Evolutionary conservation across 306 rosid genomes (phyloP).

Genomic region (Lupinus albus): DNA sequence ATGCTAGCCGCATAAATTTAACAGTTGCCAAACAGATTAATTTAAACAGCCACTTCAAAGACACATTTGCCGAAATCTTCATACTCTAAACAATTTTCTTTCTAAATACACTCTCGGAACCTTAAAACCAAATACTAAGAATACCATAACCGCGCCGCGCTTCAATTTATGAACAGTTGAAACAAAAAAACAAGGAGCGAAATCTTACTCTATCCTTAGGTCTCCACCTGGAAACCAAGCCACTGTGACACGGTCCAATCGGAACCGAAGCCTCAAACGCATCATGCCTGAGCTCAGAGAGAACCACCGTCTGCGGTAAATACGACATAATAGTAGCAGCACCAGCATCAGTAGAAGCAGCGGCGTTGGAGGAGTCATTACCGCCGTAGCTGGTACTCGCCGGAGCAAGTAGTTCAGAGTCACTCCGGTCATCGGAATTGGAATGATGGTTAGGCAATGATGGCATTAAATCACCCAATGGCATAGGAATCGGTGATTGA

Average conservation of each 20-base stretch:
- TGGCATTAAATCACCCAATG: too few species aligned
- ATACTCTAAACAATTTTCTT: too few species aligned
- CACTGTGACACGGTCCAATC: conserved; percentile 76
- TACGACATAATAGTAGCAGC: conserved; percentile 69
- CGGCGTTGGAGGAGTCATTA: conserved; percentile 59
- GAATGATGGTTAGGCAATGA: too few species aligned
- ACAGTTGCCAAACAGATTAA: too few species aligned
- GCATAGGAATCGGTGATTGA: too few species aligned
- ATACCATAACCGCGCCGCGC: too few species aligned
- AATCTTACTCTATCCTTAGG: conserved; percentile 83
- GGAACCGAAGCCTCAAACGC: conserved; percentile 76
- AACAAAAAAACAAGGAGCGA: background rate
- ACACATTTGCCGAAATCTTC: too few species aligned
- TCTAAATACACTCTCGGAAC: too few species aligned
- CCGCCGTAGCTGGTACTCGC: conserved; percentile 55
- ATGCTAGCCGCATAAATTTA: background rate
- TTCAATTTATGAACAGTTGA: too few species aligned
- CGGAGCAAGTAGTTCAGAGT: conserved; percentile 58
- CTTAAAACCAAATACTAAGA: too few species aligned
- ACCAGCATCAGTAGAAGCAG: conserved; percentile 62
- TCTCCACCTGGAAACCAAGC: conserved; percentile 92
- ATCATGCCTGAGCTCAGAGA: conserved; percentile 85
- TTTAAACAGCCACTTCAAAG: too few species aligned
- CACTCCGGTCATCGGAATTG: conserved; percentile 46
- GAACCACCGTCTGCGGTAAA: conserved; percentile 70